Conservation (phyloP, 768 basidiomycete genomes). For the Podaxis sp. region DNA sequence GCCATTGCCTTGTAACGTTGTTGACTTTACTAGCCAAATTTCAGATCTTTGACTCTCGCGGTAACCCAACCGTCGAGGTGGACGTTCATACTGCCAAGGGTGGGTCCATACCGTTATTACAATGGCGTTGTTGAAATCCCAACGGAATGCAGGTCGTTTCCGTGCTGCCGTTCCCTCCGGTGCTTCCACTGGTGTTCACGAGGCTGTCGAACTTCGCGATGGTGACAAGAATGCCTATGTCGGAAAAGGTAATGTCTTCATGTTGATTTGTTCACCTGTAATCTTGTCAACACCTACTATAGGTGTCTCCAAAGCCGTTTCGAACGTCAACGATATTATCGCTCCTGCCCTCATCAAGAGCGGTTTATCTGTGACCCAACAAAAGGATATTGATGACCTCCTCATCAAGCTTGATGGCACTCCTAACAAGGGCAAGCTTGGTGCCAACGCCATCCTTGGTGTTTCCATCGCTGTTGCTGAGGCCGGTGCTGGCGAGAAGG, state of each 20-base stretch:
- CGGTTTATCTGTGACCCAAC: conserved; percentile 77
- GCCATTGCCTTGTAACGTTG: conserved; percentile 10
- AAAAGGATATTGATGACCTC: conserved; percentile 96
- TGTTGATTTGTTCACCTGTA: conserved; percentile 1
- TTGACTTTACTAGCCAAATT: conserved; percentile 10
- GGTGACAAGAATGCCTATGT: conserved; percentile 90
- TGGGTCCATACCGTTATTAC: conserved; percentile 22
- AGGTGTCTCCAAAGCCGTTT: conserved; percentile 93
- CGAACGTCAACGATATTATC: conserved; percentile 90
- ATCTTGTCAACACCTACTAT: conserved; percentile 12
- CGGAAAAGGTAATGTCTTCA: conserved; percentile 74
- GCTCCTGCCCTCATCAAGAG: conserved; percentile 86
- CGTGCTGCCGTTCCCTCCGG: conserved; percentile 95
- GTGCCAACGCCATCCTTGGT: conserved; percentile 98
- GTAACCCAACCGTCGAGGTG: conserved; percentile 96
- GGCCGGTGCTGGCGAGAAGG: conserved; percentile 94
- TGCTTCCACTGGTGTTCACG: conserved; percentile 96
- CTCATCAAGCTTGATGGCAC: conserved; percentile 98
- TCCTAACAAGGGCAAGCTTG: conserved; percentile 98
- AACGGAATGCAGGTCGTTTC: conserved; percentile 64
- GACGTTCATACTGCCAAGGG: conserved; percentile 88
- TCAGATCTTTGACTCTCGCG: conserved; percentile 99
- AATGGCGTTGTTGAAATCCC: not conserved
- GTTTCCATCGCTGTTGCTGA: conserved; percentile 94
- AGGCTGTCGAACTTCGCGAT: conserved; percentile 98